Evolutionary conservation across 2,329 filamentous ascomycete genomes (phyloP).

Genomic region (Thelonectria blattea): DNA sequence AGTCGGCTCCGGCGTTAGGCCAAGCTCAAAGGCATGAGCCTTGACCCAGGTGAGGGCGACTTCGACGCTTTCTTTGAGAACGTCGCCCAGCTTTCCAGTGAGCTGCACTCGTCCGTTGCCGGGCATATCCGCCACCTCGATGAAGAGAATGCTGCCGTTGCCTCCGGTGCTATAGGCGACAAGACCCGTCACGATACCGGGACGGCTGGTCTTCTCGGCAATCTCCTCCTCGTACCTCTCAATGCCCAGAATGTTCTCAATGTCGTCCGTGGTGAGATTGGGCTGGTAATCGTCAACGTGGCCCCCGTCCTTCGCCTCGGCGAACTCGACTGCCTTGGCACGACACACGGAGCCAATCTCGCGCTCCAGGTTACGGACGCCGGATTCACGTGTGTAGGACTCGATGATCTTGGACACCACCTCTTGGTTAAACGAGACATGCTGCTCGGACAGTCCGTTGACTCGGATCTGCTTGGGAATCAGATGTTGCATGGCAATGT

Average conservation of each 20-base stretch:
- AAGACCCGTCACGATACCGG: slow-evolving; percentile 93
- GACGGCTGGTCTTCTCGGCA: slow-evolving; percentile 80
- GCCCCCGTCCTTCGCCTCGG: slow-evolving; percentile 82
- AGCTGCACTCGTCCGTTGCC: slow-evolving; percentile 90
- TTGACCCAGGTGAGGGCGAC: slow-evolving; percentile 98
- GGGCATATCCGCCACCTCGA: slow-evolving; percentile 97
- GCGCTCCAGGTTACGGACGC: slow-evolving; percentile 93
- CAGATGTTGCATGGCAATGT: slow-evolving; percentile 92
- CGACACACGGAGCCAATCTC: slow-evolving; percentile 95
- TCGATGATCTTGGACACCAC: slow-evolving; percentile 96
- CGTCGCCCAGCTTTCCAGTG: slow-evolving; percentile 94
- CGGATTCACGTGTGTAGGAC: slow-evolving; percentile 93
- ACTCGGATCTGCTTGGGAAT: slow-evolving; percentile 93
- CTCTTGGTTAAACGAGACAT: slow-evolving; percentile 78
- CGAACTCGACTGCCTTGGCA: slow-evolving; percentile 92
- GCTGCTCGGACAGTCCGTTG: slow-evolving; percentile 80
- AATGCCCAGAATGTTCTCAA: slow-evolving; percentile 90
- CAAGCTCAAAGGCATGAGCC: slow-evolving; percentile 89
- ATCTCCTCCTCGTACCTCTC: slow-evolving; percentile 96
- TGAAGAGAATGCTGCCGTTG: slow-evolving; percentile 96
- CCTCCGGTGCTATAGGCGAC: slow-evolving; percentile 93
- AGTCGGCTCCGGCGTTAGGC: slow-evolving; percentile 77
- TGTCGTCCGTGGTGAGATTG: slow-evolving; percentile 74
- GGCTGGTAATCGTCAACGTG: slow-evolving; percentile 74
- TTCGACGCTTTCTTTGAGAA: slow-evolving; percentile 96